Evolutionary conservation across 192 early-diverging fungal genomes (phyloP), one percentile per base, ranked within the genome.

Genomic region (Gryganskiella cystojenkinii): DNA sequence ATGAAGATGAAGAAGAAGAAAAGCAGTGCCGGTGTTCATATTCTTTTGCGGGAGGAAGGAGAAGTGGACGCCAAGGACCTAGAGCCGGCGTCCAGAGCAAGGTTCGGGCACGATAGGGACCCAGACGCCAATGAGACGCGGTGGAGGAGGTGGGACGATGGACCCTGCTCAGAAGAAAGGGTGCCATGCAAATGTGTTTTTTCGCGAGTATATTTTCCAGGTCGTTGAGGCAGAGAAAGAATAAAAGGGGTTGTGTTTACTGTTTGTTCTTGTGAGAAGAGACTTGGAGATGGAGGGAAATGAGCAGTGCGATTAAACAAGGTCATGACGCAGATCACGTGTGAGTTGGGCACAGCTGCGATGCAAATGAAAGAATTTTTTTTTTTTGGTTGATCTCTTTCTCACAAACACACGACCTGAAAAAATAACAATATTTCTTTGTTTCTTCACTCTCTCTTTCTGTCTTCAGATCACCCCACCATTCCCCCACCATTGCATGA

Each of bases 111-210:
- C 44, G 61, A 0, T 28, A 3, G 44, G 50, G 34, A 8, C 20
- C 24, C 4, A 28, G 19, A 4, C 61, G 53, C 54, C 55, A 57
- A 1, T 44, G 3, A 15, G 28, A 50, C 19, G 55, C 33, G 33
- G 25, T 19, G 17, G 56, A 56, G 56, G 70, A 53, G 56, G 56
- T 43, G 44, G 3, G 54, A 10, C 55, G 31, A 56, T 56, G 55
- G 55, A 40, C 30, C 52, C 30, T 54, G 31, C 17, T 20, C 17
- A 22, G 55, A 40, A 5, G 37, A 13, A 13, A 40, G 37, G 37
- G 37, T 40, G 37, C 7, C 37, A n/a, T n/a, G n/a, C n/a, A n/a
- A n/a, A n/a, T n/a, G n/a, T 24, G 2, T 53, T 45, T 56, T 28
- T 56, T 30, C n/a, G n/a, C n/a, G n/a, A n/a, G n/a, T n/a, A n/a